Base-by-base conservation (phyloP, 1,284 basidiomycete genomes). In the Boletus semigastroideus region DNA sequence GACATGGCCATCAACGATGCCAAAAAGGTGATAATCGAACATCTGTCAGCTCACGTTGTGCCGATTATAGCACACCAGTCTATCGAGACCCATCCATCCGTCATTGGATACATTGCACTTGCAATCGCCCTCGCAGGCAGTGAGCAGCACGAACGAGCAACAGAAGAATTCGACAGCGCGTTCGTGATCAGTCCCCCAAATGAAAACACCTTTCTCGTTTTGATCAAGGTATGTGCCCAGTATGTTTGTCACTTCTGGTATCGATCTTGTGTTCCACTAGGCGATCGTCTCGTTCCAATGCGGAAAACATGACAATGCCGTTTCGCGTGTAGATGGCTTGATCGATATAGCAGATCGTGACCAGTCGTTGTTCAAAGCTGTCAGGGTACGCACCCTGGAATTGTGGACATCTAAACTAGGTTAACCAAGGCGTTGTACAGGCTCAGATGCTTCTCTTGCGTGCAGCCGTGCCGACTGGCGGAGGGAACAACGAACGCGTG, bases 271-370 rank as follows among this genome's bases (percentile, higher is more conserved):
- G 36, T 37, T 19, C 11, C 12, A 13, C 4, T 12, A 55, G 53
- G 53, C 53, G 1, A 27, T 49, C 6, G 5, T 55, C n/a, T 31
- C 31, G 22, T 53, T 53, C 19, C 28, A 50, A 34, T 55, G 33
- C 5, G 46, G 53, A 30, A 46, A 33, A 7, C 38, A 47, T 10
- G 33, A 51, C 2, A 22, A 34, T 3, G 54, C 44, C 3, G 20
- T 54, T 22, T 31, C 20, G 4, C 42, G 37, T 1, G 16, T 50
- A 6, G 37, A 50, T 7, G 20, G 40, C 9, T 25, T 54, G 38
- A 33, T 54, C 22, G n/a, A 25, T 14, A 31, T 42, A 7, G 28
- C 19, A 0, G 41, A 46, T n/a, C 19, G 5, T 4, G 34, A 36
- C 9, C 34, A 36, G n/a, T 14, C 17, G 6, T 11, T 8, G 9